Conservation (phyloP, 352 stramenopile genomes). For the Globisporangium rhizosaccharum region DNA sequence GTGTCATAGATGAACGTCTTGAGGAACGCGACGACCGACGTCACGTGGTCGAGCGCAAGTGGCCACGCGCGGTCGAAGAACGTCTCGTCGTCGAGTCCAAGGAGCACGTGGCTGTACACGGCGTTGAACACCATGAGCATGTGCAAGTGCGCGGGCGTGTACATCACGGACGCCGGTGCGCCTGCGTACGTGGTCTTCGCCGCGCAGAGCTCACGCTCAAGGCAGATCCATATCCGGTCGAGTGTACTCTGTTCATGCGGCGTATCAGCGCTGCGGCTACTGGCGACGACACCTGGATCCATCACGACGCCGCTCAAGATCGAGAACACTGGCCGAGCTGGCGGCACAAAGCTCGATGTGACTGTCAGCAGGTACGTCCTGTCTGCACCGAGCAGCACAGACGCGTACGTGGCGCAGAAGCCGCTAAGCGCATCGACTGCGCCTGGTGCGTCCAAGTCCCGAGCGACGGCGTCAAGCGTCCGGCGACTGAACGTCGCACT, state of each 20-base stretch:
- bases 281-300: constrained; percentile 16
- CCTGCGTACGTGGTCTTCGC: constrained; percentile 7
- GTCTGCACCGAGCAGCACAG: constrained; percentile 35
- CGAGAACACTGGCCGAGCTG: constrained; percentile 33
- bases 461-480: constrained; percentile 22
- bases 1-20: constrained; percentile 68
- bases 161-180: constrained; percentile 9
- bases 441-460: not conserved
- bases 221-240: constrained; percentile 36
- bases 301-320: constrained; percentile 47
- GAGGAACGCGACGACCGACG: constrained; percentile 36
- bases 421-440: constrained; percentile 17
- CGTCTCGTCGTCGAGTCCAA: constrained; percentile 62
- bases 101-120: constrained; percentile 58
- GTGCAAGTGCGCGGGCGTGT: constrained; percentile 22
- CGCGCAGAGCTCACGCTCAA: constrained; percentile 14
- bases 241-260: constrained; percentile 7
- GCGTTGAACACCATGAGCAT: constrained; percentile 59
- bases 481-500: constrained; percentile 23
- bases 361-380: constrained; percentile 41
- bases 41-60: constrained; percentile 35
- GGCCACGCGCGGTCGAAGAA: constrained; percentile 65
- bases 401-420: constrained; percentile 34
- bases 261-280: not conserved
- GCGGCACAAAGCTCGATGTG: constrained; percentile 37